These are phyloP conservation scores for Rauvolfia tetraphylla DNA, from an alignment of 257 asterid species.

Conservation along the genomic window DNA sequence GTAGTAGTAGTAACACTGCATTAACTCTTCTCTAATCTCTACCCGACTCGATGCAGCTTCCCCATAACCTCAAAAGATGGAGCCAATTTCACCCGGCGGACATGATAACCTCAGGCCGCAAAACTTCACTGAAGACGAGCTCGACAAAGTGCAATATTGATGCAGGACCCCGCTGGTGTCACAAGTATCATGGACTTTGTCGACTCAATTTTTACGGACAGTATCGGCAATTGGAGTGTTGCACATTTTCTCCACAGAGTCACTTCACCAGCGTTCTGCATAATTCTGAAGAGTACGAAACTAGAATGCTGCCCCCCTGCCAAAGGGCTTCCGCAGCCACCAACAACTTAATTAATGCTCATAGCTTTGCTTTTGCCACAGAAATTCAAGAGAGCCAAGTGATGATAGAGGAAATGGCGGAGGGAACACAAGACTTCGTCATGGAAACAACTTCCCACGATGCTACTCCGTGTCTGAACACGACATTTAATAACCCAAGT, in stretches of 20 bases:
- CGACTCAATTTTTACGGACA: slow-evolving; percentile 4
- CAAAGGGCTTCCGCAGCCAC: slow-evolving; percentile 5
- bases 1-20: too few species aligned
- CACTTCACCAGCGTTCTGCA: slow-evolving; percentile 17
- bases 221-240: not conserved
- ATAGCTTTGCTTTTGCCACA: slow-evolving; percentile 2
- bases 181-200: slow-evolving; percentile 29
- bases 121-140: slow-evolving; percentile 18
- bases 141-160: slow-evolving; percentile 22
- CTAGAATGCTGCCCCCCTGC: slow-evolving; percentile 18
- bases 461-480: slow-evolving; percentile 8
- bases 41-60: not conserved
- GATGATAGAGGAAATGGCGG: slow-evolving; percentile 28
- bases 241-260: slow-evolving; percentile 13
- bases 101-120: slow-evolving; percentile 9
- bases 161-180: slow-evolving; percentile 7
- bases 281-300: slow-evolving; percentile 29
- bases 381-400: slow-evolving; percentile 24
- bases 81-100: slow-evolving; percentile 22
- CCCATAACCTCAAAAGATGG: slow-evolving; percentile 21
- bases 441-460: slow-evolving; percentile 17
- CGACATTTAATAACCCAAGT: not conserved
- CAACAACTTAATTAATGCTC: not conserved
- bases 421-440: slow-evolving; percentile 17
- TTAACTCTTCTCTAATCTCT: not conserved